A percentile compares a stretch with the other conserved stretches of the same genome.
phyloP scores from a whole-genome alignment of 1,284 basidiomycete species.

The Ustilago shanxiensis region DNA sequence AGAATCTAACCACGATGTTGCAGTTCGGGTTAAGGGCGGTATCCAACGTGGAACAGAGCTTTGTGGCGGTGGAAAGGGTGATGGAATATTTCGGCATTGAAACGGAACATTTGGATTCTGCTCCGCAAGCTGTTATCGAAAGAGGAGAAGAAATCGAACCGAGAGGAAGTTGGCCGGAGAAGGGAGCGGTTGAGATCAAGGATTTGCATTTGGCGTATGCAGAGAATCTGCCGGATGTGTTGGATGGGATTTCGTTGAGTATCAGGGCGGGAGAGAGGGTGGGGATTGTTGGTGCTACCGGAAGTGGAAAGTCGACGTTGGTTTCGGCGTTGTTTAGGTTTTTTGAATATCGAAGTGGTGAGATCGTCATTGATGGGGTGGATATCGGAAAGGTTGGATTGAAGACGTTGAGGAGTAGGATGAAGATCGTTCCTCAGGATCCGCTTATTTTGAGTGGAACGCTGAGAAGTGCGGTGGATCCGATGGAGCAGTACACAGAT shows the following conservation, averaged over 20 bases:
- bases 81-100: constrained; percentile 61
- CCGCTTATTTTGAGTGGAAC: constrained; percentile 70
- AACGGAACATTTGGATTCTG: constrained; percentile 53
- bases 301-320: constrained; percentile 79
- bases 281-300: constrained; percentile 73
- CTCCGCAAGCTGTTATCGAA: constrained; percentile 20
- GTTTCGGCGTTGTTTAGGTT: constrained; percentile 82
- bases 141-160: constrained; percentile 37
- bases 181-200: constrained; percentile 63
- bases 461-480: constrained; percentile 69
- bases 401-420: constrained; percentile 63
- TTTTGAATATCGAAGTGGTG: constrained; percentile 77
- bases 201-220: constrained; percentile 72
- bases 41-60: constrained; percentile 70
- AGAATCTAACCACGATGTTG: constrained; percentile 55
- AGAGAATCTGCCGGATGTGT: constrained; percentile 72
- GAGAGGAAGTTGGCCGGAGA: constrained; percentile 61
- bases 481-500: constrained; percentile 66
- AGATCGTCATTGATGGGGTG: constrained; percentile 79
- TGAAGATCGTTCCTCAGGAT: constrained; percentile 67
- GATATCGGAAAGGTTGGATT: constrained; percentile 74
- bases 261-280: constrained; percentile 73
- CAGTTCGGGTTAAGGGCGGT: constrained; percentile 63
- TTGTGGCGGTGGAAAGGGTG: constrained; percentile 68
- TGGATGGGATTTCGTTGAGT: constrained; percentile 71